Evolutionary conservation across 2,329 filamentous ascomycete genomes (phyloP).

Genomic region (Capronia americana): DNA sequence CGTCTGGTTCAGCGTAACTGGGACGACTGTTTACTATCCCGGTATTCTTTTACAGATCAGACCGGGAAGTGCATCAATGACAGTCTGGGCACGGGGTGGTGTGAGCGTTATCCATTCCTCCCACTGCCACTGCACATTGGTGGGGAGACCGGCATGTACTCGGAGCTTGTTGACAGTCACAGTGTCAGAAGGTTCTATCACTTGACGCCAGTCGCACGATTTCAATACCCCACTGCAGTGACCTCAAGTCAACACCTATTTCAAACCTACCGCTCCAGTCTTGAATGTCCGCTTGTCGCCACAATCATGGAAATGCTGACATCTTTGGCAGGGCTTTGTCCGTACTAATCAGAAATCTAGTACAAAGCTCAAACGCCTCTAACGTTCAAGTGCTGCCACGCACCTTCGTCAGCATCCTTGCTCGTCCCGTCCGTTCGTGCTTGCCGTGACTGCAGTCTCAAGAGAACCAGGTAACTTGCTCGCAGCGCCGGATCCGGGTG

Average conservation of each 20-base stretch:
- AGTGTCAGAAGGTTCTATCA: slow-evolving; percentile 9
- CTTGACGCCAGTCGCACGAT: background rate
- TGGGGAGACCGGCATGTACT: background rate
- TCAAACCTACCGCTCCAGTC: slow-evolving; percentile 1
- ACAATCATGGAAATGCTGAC: background rate
- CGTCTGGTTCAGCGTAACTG: slow-evolving; percentile 18
- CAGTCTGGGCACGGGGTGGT: background rate
- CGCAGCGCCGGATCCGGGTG: background rate
- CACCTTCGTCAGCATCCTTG: background rate
- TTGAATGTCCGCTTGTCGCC: background rate
- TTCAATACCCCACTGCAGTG: background rate
- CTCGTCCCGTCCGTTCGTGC: background rate
- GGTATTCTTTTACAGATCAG: background rate
- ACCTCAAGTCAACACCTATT: background rate
- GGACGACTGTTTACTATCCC: background rate
- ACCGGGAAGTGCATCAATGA: background rate
- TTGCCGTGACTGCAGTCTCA: background rate
- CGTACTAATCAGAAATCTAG: background rate
- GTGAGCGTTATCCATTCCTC: background rate
- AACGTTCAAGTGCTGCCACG: background rate
- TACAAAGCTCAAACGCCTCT: background rate
- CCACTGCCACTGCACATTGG: background rate
- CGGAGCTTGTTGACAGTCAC: slow-evolving; percentile 15
- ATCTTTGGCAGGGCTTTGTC: background rate
- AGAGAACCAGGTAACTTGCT: background rate